phyloP scores from a whole-genome alignment of 768 basidiomycete species.

The Auricularia auricula-judae region DNA sequence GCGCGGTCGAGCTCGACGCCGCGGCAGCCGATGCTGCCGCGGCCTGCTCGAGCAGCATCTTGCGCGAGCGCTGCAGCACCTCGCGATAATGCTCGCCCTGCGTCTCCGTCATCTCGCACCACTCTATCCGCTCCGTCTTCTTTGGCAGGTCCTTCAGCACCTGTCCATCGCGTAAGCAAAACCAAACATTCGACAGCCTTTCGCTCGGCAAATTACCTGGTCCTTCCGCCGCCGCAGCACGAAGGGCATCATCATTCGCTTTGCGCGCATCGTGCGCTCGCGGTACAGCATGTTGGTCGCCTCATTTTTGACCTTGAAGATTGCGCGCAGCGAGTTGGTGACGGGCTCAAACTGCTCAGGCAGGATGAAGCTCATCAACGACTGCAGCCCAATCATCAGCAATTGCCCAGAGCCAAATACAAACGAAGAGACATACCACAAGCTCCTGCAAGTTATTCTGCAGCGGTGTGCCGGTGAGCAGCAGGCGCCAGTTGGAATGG shows the following conservation, averaged over 20 bases:
- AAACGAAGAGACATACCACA: conserved; percentile 44
- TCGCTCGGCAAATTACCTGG: conserved; percentile 37
- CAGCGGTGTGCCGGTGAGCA: conserved; percentile 91
- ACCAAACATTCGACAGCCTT: too few species aligned
- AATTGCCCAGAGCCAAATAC: conserved; percentile 1
- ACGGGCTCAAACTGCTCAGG: conserved; percentile 76
- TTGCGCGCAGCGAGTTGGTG: conserved; percentile 72
- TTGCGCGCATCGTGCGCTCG: conserved; percentile 87
- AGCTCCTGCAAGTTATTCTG: conserved; percentile 88
- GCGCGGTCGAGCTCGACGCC: conserved; percentile 11
- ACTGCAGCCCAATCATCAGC: conserved; percentile 39
- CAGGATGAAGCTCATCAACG: conserved; percentile 94
- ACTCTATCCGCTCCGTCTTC: conserved; percentile 87
- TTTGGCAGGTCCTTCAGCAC: conserved; percentile 88
- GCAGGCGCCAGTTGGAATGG: conserved; percentile 77
- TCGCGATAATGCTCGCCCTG: conserved; percentile 81
- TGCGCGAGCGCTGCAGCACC: conserved; percentile 73
- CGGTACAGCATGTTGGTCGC: conserved; percentile 81
- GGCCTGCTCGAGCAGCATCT: conserved; percentile 50
- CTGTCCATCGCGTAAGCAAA: conserved; percentile 23
- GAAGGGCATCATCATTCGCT: conserved; percentile 99
- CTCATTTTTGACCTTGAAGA: conserved; percentile 96
- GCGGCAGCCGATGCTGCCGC: conserved; percentile 16
- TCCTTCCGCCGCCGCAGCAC: conserved; percentile 95
- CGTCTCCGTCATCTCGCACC: conserved; percentile 83